A percentile compares a stretch with the other conserved stretches of the same genome.
These are phyloP conservation scores for Epichloe scottii DNA, from an alignment of 2,329 filamentous ascomycete genomes.

Conservation along the genomic window DNA sequence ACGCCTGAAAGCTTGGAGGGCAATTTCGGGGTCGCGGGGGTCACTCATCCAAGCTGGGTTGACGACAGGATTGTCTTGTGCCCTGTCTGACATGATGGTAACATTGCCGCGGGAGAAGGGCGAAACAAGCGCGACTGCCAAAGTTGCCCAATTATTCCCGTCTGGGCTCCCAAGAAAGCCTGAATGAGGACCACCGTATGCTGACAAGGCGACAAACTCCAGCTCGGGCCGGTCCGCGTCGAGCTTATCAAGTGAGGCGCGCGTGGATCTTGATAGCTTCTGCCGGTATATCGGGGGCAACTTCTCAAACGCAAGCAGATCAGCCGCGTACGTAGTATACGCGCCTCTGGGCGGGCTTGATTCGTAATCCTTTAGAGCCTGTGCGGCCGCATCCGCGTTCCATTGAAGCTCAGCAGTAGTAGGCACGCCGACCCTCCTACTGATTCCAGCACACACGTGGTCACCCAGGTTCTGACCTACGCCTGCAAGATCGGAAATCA, in stretches of 20 bases:
- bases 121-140: not conserved
- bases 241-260: too few species aligned
- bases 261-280: too few species aligned
- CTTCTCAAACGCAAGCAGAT: not conserved
- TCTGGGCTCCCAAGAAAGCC: not conserved
- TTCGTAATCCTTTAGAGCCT: not conserved
- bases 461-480: constrained; percentile 38
- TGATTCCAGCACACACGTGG: constrained; percentile 19
- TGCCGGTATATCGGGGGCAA: not conserved
- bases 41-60: not conserved
- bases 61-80: not conserved
- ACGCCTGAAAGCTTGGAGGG: not conserved
- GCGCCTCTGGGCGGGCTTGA: not conserved
- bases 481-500: constrained; percentile 26
- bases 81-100: not conserved
- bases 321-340: not conserved
- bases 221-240: not conserved
- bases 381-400: not conserved
- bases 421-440: not conserved
- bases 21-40: not conserved
- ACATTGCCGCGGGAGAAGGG: not conserved
- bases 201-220: not conserved
- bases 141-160: not conserved
- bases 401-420: not conserved
- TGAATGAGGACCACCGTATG: not conserved